Evolutionary conservation across 306 rosid species (phyloP).

Genomic region (Rosa chinensis): DNA sequence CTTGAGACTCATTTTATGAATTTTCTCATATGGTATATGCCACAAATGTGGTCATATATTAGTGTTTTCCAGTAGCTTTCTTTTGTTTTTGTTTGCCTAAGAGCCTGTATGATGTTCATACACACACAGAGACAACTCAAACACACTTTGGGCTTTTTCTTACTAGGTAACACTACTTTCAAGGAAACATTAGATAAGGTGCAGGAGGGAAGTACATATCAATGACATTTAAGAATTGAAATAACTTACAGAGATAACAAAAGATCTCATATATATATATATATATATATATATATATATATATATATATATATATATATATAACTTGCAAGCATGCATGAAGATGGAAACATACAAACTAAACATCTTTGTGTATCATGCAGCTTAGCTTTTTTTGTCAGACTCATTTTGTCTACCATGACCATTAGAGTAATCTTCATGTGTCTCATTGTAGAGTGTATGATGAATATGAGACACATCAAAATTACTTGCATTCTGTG

Average conservation of each 20-base stretch:
- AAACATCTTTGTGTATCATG: background rate
- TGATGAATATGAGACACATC: background rate
- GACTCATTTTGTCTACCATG: background rate
- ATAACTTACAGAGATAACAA: background rate
- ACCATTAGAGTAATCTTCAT: background rate
- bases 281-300: too few species aligned
- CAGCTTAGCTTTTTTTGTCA: background rate
- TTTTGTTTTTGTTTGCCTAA: background rate
- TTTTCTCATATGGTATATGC: background rate
- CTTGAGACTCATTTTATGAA: background rate
- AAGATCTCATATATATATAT: background rate
- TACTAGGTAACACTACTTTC: background rate
- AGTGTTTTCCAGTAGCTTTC: background rate
- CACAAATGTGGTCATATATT: background rate
- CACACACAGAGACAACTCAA: background rate
- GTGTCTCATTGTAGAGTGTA: background rate
- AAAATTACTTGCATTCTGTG: background rate
- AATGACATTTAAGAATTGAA: background rate
- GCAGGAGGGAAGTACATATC: background rate
- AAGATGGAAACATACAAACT: background rate
- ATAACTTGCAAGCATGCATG: background rate
- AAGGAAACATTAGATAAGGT: background rate
- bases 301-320: too few species aligned
- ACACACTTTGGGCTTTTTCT: background rate
- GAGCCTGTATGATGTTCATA: background rate